Percentiles rank a stretch among this genome's conserved stretches.
Evolutionary conservation across 1,139 yeast species (phyloP).

Genomic region (Hyphopichia burtonii): DNA sequence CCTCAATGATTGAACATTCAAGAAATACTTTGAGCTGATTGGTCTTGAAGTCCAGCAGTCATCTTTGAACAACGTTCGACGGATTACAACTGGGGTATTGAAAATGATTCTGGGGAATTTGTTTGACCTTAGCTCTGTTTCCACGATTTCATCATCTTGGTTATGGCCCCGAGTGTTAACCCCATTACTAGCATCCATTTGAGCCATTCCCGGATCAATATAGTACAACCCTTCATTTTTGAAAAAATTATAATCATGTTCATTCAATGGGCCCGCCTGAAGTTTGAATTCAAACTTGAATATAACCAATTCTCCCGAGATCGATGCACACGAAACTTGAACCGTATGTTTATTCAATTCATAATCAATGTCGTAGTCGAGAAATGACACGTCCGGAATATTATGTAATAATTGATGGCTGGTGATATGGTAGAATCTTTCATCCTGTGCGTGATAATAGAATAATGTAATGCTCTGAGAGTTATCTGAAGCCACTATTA

Average conservation of each 20-base stretch:
- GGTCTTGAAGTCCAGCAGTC: slow-evolving; percentile 58
- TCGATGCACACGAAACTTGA: slow-evolving; percentile 41
- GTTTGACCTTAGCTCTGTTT: slow-evolving; percentile 6
- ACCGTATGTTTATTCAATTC: slow-evolving; percentile 17
- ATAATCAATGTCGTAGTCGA: slow-evolving; percentile 18
- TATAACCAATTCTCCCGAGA: slow-evolving; percentile 47
- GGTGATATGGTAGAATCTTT: slow-evolving; percentile 29
- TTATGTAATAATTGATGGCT: slow-evolving; percentile 53
- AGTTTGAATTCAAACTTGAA: slow-evolving; percentile 33
- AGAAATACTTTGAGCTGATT: slow-evolving; percentile 41
- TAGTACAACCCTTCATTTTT: slow-evolving; percentile 17
- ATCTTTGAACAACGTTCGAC: slow-evolving; percentile 39
- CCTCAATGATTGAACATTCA: slow-evolving; percentile 45
- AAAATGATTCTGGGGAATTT: slow-evolving; percentile 25
- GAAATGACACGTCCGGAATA: slow-evolving; percentile 55
- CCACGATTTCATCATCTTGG: neutral
- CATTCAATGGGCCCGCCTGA: slow-evolving; percentile 28
- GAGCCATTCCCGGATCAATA: slow-evolving; percentile 30
- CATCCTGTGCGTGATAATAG: slow-evolving; percentile 27
- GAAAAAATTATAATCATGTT: slow-evolving; percentile 15
- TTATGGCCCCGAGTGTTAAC: neutral
- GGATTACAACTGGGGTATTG: slow-evolving; percentile 21
- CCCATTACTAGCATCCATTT: slow-evolving; percentile 6
- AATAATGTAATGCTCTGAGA: slow-evolving; percentile 47
- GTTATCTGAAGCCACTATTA: slow-evolving; percentile 60